These are phyloP conservation scores for Hortiboletus campestris DNA, from an alignment of 768 basidiomycete species.

Conservation along the genomic window DNA sequence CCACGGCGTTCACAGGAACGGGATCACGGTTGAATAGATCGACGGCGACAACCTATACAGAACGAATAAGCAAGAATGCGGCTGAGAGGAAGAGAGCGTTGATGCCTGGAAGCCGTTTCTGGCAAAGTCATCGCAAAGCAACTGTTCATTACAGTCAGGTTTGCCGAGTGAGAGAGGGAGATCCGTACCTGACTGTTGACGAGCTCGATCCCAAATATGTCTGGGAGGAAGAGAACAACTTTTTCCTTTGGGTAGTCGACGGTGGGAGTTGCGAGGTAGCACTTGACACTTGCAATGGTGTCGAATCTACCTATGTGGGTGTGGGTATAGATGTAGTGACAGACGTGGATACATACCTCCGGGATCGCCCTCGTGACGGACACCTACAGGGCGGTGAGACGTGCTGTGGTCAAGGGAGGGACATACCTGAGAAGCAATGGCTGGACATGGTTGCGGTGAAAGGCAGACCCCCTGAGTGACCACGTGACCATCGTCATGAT, in stretches of 20 bases:
- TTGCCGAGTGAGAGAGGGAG: not conserved
- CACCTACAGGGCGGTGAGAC: no score
- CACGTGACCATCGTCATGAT: conserved; percentile 26
- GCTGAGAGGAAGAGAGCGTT: not conserved
- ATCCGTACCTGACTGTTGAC: not conserved
- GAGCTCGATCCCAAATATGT: not conserved
- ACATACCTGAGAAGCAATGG: no score
- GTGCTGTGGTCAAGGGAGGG: no score
- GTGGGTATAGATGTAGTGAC: no score
- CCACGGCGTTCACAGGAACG: conserved; percentile 22
- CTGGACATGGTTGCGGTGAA: no score
- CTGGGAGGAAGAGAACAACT: not conserved
- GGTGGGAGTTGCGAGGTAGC: no score
- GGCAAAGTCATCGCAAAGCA: conserved; percentile 1
- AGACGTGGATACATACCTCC: no score
- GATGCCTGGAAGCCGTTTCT: conserved; percentile 1
- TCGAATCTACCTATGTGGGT: no score
- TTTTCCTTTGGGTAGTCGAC: not conserved
- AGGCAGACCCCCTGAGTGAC: not conserved
- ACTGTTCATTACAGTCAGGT: not conserved
- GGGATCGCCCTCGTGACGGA: no score
- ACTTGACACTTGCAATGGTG: no score
- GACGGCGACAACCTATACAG: not conserved
- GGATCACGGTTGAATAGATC: conserved; percentile 40
- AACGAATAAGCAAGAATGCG: not conserved